Percentiles rank a stretch among this genome's conserved stretches.
These are phyloP conservation scores for Pythium aquatile DNA, from an alignment of 352 stramenopile species.

Conservation along the genomic window DNA sequence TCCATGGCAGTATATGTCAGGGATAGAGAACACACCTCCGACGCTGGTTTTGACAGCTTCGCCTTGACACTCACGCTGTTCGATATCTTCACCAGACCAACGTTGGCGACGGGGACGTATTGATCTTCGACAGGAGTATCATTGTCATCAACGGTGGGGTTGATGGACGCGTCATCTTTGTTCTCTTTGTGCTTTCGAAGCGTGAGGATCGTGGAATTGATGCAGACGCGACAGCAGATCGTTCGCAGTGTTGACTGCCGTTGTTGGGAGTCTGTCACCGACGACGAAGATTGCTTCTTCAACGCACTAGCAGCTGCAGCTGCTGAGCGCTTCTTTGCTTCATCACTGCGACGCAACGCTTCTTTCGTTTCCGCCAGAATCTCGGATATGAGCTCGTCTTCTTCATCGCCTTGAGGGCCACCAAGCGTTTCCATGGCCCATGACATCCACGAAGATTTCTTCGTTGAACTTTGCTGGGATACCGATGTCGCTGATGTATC, in stretches of 20 bases:
- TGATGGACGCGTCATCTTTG: conserved; percentile 8
- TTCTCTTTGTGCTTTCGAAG: conserved; percentile 54
- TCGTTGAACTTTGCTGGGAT: conserved; percentile 2
- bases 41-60: conserved; percentile 51
- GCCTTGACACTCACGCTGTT: conserved; percentile 37
- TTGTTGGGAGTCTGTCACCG: background rate
- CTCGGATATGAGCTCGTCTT: conserved; percentile 68
- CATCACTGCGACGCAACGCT: conserved; percentile 36
- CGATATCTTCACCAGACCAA: conserved; percentile 73
- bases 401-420: conserved; percentile 46
- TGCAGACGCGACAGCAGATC: conserved; percentile 52
- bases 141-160: conserved; percentile 15
- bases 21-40: conserved; percentile 51
- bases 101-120: conserved; percentile 77
- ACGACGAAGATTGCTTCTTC: conserved; percentile 1
- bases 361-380: conserved; percentile 66
- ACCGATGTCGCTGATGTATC: background rate
- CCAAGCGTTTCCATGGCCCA: conserved; percentile 71
- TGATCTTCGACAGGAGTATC: conserved; percentile 39
- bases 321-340: conserved; percentile 8
- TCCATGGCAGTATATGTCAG: conserved; percentile 58
- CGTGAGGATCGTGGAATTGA: conserved; percentile 58
- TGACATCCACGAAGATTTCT: conserved; percentile 50
- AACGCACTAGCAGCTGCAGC: background rate
- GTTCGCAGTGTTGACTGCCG: conserved; percentile 8